phyloP scores from a whole-genome alignment of 176 grass and related monocot species.

The Musa acuminata region DNA sequence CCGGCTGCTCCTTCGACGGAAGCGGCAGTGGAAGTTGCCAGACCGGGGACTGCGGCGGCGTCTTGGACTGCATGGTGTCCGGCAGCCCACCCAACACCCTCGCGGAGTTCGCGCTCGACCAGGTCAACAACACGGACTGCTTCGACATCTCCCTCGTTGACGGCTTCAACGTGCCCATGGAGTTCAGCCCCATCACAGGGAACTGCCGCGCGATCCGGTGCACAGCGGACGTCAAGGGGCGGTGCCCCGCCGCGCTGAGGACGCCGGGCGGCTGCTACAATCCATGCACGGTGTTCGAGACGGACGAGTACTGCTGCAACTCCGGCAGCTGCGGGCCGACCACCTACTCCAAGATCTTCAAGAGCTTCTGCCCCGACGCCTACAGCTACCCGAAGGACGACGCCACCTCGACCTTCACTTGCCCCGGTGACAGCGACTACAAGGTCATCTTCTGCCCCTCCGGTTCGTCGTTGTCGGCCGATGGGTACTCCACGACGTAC shows the following conservation, averaged over 20 bases:
- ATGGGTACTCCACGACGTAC: neutral
- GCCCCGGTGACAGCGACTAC: conserved; percentile 39
- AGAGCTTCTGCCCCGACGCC: conserved; percentile 38
- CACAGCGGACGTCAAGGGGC: conserved; percentile 26
- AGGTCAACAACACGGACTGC: conserved; percentile 27
- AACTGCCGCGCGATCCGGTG: conserved; percentile 7
- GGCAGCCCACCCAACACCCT: conserved; percentile 35
- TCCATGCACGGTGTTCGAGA: conserved; percentile 40
- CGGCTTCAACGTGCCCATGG: conserved; percentile 57
- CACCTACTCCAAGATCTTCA: conserved; percentile 46
- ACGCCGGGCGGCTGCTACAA: conserved; percentile 34
- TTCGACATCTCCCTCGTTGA: conserved; percentile 59
- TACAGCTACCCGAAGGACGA: conserved; percentile 68
- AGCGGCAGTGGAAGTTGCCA: conserved; percentile 27
- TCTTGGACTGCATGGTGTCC: conserved; percentile 23
- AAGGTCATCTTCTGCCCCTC: conserved; percentile 40
- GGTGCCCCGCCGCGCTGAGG: conserved; percentile 39
- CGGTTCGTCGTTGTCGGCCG: neutral
- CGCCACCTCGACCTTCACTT: conserved; percentile 38
- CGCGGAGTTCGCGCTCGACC: conserved; percentile 33
- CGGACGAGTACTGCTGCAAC: conserved; percentile 38
- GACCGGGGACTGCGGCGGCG: conserved; percentile 48
- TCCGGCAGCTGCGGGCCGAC: conserved; percentile 27
- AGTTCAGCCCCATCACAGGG: conserved; percentile 1
- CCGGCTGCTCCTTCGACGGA: conserved; percentile 46